Evolutionary conservation across 1,284 basidiomycete genomes (phyloP).

Genomic region (Sanghuangporus baumii): DNA sequence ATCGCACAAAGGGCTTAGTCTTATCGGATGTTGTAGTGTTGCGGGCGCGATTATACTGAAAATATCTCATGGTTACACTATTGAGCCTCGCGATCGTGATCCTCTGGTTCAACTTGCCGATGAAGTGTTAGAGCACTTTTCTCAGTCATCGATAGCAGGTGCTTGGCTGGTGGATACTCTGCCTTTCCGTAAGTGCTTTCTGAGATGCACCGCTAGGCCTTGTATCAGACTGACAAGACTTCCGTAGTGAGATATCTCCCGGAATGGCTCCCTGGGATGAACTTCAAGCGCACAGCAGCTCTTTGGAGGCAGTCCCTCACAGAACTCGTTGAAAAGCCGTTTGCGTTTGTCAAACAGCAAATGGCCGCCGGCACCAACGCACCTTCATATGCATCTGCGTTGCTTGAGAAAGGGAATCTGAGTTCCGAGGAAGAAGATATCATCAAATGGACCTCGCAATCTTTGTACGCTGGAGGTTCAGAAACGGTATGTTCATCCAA

Average conservation of each 20-base stretch:
- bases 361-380: slow-evolving; percentile 36
- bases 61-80: slow-evolving; percentile 31
- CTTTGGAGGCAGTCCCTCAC: slow-evolving; percentile 29
- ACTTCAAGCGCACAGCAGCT: slow-evolving; percentile 37
- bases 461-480: slow-evolving; percentile 30
- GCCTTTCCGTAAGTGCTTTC: slow-evolving; percentile 25
- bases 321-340: slow-evolving; percentile 32
- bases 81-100: slow-evolving; percentile 23
- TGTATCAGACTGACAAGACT: not conserved
- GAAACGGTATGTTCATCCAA: slow-evolving; percentile 18
- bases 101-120: slow-evolving; percentile 23
- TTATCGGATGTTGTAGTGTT: slow-evolving; percentile 20
- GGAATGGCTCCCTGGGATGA: slow-evolving; percentile 43
- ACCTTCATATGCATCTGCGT: slow-evolving; percentile 33
- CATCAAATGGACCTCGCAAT: slow-evolving; percentile 34
- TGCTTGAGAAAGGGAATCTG: slow-evolving; percentile 29
- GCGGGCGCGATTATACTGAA: slow-evolving; percentile 27
- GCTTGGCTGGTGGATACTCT: slow-evolving; percentile 31
- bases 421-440: slow-evolving; percentile 30
- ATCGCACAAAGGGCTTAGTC: no score
- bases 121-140: slow-evolving; percentile 21
- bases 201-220: not conserved
- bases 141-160: slow-evolving; percentile 22
- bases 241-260: slow-evolving; percentile 36
- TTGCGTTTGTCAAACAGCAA: slow-evolving; percentile 33